phyloP scores from a whole-genome alignment of 768 basidiomycete species.

The Boletus sp. region DNA sequence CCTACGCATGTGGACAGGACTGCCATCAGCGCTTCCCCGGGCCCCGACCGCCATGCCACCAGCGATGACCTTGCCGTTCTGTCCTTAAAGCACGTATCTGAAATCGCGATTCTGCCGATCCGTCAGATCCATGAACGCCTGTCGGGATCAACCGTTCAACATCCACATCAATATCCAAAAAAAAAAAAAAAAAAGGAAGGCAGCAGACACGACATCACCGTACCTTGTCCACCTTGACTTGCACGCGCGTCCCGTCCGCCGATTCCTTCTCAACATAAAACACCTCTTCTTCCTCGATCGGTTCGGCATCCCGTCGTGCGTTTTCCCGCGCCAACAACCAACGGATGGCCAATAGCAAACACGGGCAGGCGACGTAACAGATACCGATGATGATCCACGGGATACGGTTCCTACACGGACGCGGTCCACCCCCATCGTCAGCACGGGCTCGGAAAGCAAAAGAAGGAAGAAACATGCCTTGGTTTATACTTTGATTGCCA shows the following conservation, averaged over 20 bases:
- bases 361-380: conserved; percentile 55
- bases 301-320: conserved; percentile 56
- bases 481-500: conserved; percentile 69
- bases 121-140: conserved; percentile 74
- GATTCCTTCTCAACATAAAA: conserved; percentile 53
- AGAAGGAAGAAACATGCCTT: conserved; percentile 37
- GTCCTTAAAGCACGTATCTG: conserved; percentile 58
- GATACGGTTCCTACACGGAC: conserved; percentile 53
- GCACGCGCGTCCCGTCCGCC: conserved; percentile 50
- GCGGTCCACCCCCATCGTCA: not conserved
- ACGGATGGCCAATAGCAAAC: conserved; percentile 49
- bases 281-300: conserved; percentile 55
- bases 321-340: conserved; percentile 57
- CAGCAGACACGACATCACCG: not conserved
- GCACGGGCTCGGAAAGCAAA: not conserved
- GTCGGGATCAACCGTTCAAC: not conserved
- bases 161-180: not conserved
- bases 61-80: not conserved
- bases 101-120: conserved; percentile 71
- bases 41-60: not conserved
- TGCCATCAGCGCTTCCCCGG: not conserved
- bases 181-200: not conserved
- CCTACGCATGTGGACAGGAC: not conserved
- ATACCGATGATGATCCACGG: conserved; percentile 77
- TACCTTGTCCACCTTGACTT: conserved; percentile 67